Evolutionary conservation across 1,284 basidiomycete species (phyloP).

Genomic region (Tremellales sp.): DNA sequence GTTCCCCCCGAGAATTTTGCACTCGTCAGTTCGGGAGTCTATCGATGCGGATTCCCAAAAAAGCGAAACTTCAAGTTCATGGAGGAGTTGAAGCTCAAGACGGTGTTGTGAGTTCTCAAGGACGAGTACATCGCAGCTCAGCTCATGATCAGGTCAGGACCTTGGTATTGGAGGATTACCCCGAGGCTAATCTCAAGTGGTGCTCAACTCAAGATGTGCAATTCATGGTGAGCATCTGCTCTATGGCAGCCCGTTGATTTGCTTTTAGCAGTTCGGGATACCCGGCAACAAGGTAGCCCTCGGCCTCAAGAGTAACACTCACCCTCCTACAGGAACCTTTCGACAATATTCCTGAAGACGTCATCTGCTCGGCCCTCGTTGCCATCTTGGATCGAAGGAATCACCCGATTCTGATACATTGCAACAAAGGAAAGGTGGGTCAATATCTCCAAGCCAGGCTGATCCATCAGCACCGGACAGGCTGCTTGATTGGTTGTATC

Average conservation of each 20-base stretch:
- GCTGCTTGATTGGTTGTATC: conserved; percentile 56
- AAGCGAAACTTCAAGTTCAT: conserved; percentile 55
- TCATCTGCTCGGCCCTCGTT: conserved; percentile 54
- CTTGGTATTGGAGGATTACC: conserved; percentile 56
- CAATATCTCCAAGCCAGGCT: not conserved
- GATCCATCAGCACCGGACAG: conserved; percentile 52
- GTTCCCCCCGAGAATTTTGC: conserved; percentile 48
- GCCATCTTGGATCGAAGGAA: conserved; percentile 55
- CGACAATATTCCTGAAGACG: conserved; percentile 54
- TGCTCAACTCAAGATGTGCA: conserved; percentile 45
- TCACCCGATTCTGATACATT: conserved; percentile 57
- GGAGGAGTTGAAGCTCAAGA: conserved; percentile 53
- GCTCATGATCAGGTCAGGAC: conserved; percentile 26
- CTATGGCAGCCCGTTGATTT: not conserved
- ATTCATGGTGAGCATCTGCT: conserved; percentile 34
- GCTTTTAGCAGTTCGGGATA: conserved; percentile 53
- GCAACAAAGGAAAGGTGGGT: conserved; percentile 57
- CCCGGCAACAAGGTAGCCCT: conserved; percentile 54
- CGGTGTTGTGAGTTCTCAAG: conserved; percentile 50
- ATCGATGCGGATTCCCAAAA: conserved; percentile 54
- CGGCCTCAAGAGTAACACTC: conserved; percentile 1
- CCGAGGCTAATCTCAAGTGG: conserved; percentile 53
- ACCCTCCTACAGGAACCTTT: conserved; percentile 46
- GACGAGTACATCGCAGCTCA: not conserved
- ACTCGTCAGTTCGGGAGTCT: conserved; percentile 50